Evolutionary conservation across 2,329 filamentous ascomycete genomes (phyloP), one percentile per base, ranked within the genome.

Genomic region (Paramyrothecium sp.): DNA sequence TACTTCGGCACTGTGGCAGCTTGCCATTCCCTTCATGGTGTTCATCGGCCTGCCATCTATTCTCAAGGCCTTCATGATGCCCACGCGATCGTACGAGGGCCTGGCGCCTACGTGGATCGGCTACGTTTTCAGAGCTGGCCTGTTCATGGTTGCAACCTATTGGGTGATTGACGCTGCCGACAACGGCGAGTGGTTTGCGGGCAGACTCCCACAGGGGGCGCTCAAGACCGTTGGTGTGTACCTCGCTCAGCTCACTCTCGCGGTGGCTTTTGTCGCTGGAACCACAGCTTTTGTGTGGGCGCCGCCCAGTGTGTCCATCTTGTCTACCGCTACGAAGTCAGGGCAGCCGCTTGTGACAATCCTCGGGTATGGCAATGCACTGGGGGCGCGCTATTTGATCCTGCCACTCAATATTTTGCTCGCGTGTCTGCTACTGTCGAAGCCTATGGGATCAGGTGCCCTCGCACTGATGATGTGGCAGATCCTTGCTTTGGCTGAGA

Each of bases 121-220:
- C 55, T 86, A 89, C 68, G 88, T 87, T 11, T 87, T 98, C 70
- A 90, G 93, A 50, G 75, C 84, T 33, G 89, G 90, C 1, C 81
- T 99, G 17, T 76, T 93, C 57, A 77, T 96, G 53, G 85, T 88
- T 5, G 92, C 92, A 2, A 69, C 86, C 8, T 97, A 93, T 78
- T 99, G 95, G 95, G 82, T 87, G 17, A 80, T 98, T 16, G 92
- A 99, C 71, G 89, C 92, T 7, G 92, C 92, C 21, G 91, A 96
- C 71, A 95, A 95, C 64, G 88, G 85, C 53, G 83, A 90, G 58
- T 97, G 93, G 93, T 80, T 95, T 49, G 79, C 85, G 0, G 75
- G 71, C 17, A 60, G 56, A 33, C 63, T 85, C 3, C 73, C 89
- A 1, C 80, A 84, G 56, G 81, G 81, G 51, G 78, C 80, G 0